Evolutionary conservation across 345 rosid genomes (phyloP).

Genomic region (Durio zibethinus): DNA sequence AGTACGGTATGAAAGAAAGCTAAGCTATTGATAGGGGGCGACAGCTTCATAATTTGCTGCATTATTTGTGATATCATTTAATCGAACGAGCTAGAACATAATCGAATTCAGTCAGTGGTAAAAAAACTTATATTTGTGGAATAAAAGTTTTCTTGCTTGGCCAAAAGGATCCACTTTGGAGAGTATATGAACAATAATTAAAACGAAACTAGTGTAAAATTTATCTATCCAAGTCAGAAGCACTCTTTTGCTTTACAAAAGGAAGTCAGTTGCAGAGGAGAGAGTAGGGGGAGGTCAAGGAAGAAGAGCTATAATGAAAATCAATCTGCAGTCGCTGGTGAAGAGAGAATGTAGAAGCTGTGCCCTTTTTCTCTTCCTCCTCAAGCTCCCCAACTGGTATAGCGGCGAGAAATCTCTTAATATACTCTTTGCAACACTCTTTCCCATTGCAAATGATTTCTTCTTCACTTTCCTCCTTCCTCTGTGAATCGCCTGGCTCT

Average conservation of each 20-base stretch:
- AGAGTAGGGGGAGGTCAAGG: slow-evolving; percentile 6
- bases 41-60: background rate
- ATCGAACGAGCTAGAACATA: background rate
- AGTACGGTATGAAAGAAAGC: background rate
- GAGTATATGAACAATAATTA: background rate
- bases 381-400: slow-evolving; percentile 50
- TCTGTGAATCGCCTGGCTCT: background rate
- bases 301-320: slow-evolving; percentile 26
- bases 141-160: background rate
- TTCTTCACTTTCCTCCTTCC: slow-evolving; percentile 18
- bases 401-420: slow-evolving; percentile 64
- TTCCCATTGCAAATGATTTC: slow-evolving; percentile 44
- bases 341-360: slow-evolving; percentile 27
- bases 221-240: background rate
- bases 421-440: slow-evolving; percentile 58
- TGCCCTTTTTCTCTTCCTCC: slow-evolving; percentile 44
- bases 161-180: background rate
- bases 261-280: background rate
- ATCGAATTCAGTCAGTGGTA: no score
- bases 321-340: slow-evolving; percentile 64
- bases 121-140: background rate
- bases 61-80: background rate
- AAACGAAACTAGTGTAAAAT: background rate
- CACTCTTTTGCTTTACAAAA: background rate
- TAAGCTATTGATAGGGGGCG: background rate